Evolutionary conservation across 108 stramenopile genomes (phyloP), one percentile per base, ranked within the genome.

Genomic region (Skeletonema costatum): DNA sequence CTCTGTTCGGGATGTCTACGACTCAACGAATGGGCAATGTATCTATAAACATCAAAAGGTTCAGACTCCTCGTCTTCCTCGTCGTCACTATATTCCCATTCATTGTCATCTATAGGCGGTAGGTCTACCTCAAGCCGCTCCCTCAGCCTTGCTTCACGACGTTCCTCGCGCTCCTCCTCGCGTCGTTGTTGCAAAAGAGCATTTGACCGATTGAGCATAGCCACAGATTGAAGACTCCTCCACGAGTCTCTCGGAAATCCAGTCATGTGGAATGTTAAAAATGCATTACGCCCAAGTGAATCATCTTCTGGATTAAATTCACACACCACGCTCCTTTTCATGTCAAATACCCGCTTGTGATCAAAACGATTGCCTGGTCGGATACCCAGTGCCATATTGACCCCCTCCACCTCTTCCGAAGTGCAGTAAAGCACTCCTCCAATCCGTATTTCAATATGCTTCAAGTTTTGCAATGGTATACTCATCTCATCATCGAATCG

Each of bases 401-500:
- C 60, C 5, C 70, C 70, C 17, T 71, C 58, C 5, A 71, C 33
- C 33, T 71, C 70, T 11, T 41, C 58, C 4, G 70, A 60, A 19
- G 58, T 71, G 12, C 38, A 56, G 36, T 71, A 71, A 9, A 60
- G 59, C 19, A 81, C 71, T 2, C 80, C 80, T 19, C 80, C 80
- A 36, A 76, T 76, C 16, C 80, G 69, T 31, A 81, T 66, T 76
- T 81, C 80, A 29, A 81, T 81, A 6, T 71, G 56, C 14, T 60
- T 14, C 46, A 81, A 58, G n/a, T 76, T 30, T n/a, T 59, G 13
- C 56, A 73, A 29, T 9, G 70, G 70, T 8, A 71, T 51, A n/a
- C 36, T 60, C 19, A 8, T 13, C 29, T 14, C n/a, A 17, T 59
- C 58, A n/a, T n/a, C 16, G 9, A 21, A 56, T 9, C 51, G 32